Evolutionary conservation across 129 eudicot genomes (phyloP).

Genomic region (Cynara cardunculus): DNA sequence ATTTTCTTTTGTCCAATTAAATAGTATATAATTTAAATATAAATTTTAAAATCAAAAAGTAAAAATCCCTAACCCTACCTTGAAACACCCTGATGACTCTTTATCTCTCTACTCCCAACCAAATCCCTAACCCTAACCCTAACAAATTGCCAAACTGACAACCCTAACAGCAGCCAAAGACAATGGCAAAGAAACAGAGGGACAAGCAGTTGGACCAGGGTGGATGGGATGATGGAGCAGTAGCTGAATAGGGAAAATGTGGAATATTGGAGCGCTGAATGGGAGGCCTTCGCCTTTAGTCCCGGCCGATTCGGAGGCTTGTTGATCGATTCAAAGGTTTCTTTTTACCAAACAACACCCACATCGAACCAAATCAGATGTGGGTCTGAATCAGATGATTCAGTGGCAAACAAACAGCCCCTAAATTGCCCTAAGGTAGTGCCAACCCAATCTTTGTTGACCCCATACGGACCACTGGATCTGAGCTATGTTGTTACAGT

Average conservation of each 20-base stretch:
- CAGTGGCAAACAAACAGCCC: not conserved
- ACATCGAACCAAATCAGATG: not conserved
- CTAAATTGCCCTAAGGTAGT: not conserved
- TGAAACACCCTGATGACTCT: not conserved
- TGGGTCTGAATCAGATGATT: not conserved
- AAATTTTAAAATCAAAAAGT: not conserved
- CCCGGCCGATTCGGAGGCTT: not conserved
- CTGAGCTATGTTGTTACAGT: no score
- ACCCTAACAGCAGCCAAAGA: no score
- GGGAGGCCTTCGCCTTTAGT: not conserved
- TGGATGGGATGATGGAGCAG: no score
- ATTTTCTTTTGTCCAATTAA: not conserved
- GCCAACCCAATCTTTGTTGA: not conserved
- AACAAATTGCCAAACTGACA: no score
- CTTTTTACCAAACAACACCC: not conserved
- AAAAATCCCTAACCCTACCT: not conserved
- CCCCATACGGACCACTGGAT: not conserved
- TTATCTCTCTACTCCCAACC: no score
- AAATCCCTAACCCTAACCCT: not conserved
- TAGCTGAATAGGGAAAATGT: no score
- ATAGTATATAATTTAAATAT: not conserved
- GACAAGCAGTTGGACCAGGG: no score
- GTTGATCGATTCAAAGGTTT: not conserved
- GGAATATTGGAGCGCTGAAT: not conserved
- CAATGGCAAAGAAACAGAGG: no score